phyloP scores from a whole-genome alignment of 2,329 filamentous ascomycete genomes.

The Apiospora pterosperma region DNA sequence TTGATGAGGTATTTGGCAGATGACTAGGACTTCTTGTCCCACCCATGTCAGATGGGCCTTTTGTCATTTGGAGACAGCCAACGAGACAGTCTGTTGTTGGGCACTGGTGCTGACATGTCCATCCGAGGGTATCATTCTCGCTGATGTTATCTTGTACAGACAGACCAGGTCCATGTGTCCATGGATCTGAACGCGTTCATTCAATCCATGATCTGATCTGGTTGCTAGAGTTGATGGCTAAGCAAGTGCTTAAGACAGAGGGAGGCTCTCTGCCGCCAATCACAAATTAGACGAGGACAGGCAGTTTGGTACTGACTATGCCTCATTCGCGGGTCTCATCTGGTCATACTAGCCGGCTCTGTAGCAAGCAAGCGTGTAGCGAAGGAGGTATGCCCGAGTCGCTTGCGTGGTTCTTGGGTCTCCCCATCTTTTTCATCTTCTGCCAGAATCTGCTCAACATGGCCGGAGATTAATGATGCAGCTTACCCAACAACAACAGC shows the following conservation, averaged over 20 bases:
- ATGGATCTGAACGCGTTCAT: not conserved
- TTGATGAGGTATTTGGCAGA: not conserved
- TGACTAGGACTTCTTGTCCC: not conserved
- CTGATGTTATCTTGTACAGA: not conserved
- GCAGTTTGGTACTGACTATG: not conserved
- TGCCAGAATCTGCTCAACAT: not conserved
- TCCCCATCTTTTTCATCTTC: not conserved
- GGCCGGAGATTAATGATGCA: slow-evolving; percentile 1
- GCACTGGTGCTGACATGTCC: not conserved
- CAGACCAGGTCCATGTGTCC: not conserved
- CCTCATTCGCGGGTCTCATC: not conserved
- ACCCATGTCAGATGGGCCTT: not conserved
- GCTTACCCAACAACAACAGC: not conserved
- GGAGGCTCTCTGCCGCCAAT: not conserved
- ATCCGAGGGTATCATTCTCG: not conserved
- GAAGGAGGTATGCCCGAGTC: not conserved
- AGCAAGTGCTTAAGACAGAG: too few species aligned
- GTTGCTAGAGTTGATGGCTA: not conserved
- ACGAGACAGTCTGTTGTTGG: not conserved
- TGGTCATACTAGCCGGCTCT: not conserved
- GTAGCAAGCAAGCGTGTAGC: not conserved
- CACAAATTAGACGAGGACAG: not conserved
- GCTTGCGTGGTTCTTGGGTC: not conserved
- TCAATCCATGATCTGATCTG: not conserved
- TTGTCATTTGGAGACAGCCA: not conserved